Conservation (phyloP, 805 yeast species). For the Metschnikowia kofuensis region DNA sequence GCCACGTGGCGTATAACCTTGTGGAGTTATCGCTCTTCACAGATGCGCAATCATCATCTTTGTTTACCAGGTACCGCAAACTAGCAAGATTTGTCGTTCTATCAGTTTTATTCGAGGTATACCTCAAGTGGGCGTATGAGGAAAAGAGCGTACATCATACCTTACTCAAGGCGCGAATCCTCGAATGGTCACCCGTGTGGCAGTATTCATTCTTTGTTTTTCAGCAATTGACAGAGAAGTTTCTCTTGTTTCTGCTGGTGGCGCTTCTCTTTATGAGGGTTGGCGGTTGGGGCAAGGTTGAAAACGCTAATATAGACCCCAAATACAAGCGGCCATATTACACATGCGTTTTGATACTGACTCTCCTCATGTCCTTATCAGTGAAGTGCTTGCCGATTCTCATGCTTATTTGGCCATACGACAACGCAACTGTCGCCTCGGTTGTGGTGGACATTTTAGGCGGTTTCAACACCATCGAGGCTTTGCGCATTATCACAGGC, state of each 20-base stretch:
- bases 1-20: constrained; percentile 81
- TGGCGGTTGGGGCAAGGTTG: constrained; percentile 21
- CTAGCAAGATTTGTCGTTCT: constrained; percentile 52
- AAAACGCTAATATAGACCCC: constrained; percentile 18
- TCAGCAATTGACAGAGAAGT: constrained; percentile 48
- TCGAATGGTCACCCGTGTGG: constrained; percentile 33
- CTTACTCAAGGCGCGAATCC: constrained; percentile 21
- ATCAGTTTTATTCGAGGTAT: constrained; percentile 79
- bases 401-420: constrained; percentile 97
- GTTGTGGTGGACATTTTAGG: constrained; percentile 59
- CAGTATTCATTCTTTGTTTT: constrained; percentile 59
- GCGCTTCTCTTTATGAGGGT: constrained; percentile 22
- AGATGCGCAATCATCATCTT: background rate
- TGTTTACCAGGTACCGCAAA: constrained; percentile 21
- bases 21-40: constrained; percentile 29
- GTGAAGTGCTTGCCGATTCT: constrained; percentile 85
- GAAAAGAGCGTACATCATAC: constrained; percentile 52
- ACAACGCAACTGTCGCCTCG: constrained; percentile 61
- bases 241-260: constrained; percentile 37
- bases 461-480: constrained; percentile 62
- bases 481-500: constrained; percentile 24
- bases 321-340: constrained; percentile 32
- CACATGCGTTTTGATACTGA: constrained; percentile 54
- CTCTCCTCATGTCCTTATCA: constrained; percentile 72
- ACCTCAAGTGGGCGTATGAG: constrained; percentile 86